Percentiles rank a stretch among this genome's conserved stretches.
These are phyloP conservation scores for Exophiala sp. DNA, from an alignment of 2,329 filamentous ascomycete species.

Conservation along the genomic window DNA sequence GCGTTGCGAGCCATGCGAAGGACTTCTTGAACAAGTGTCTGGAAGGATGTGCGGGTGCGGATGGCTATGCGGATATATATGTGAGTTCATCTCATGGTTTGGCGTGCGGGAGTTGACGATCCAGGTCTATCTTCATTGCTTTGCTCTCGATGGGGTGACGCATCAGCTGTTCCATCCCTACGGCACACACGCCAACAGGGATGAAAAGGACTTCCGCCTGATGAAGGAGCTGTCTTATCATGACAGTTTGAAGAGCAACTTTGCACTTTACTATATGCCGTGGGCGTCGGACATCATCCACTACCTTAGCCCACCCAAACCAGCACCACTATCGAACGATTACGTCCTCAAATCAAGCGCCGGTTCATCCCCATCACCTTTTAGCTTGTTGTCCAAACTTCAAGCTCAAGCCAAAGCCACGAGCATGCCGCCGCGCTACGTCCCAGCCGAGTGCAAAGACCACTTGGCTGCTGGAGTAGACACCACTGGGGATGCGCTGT, in stretches of 20 bases:
- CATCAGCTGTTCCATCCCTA: conserved; percentile 67
- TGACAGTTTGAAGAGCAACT: conserved; percentile 58
- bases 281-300: conserved; percentile 45
- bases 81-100: conserved; percentile 48
- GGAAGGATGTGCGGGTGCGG: conserved; percentile 34
- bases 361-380: conserved; percentile 34
- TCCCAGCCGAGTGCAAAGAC: conserved; percentile 63
- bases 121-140: conserved; percentile 56
- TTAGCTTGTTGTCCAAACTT: conserved; percentile 57
- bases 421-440: conserved; percentile 1
- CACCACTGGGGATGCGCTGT: conserved; percentile 66
- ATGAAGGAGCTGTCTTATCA: conserved; percentile 68
- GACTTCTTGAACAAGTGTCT: conserved; percentile 55
- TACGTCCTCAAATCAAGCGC: conserved; percentile 49
- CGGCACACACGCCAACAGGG: conserved; percentile 58
- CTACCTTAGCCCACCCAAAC: conserved; percentile 52
- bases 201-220: conserved; percentile 57
- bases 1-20: conserved; percentile 56
- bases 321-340: conserved; percentile 57
- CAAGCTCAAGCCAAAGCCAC: conserved; percentile 28
- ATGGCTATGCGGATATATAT: conserved; percentile 52
- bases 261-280: conserved; percentile 2
- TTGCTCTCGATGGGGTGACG: conserved; percentile 66
- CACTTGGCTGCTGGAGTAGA: conserved; percentile 71
- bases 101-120: not conserved